Conservation (phyloP, 345 rosid genomes). For the Syzygium grande region DNA sequence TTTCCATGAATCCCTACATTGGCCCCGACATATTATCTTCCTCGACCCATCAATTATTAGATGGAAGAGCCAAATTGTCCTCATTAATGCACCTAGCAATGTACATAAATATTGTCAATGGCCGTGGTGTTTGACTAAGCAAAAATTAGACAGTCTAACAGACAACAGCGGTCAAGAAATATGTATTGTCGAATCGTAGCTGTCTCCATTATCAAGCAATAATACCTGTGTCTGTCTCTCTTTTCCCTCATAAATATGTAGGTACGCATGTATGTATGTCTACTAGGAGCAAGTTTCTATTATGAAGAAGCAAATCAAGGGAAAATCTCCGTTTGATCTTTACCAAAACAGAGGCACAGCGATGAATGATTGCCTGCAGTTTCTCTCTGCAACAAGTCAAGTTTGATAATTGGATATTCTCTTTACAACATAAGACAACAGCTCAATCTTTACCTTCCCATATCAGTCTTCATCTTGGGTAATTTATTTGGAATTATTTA, state of each 20-base stretch:
- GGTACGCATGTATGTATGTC: background rate
- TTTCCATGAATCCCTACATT: background rate
- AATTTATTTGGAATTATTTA: background rate
- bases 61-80: background rate
- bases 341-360: background rate
- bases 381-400: background rate
- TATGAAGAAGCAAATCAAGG: background rate
- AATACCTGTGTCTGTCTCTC: background rate
- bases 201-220: background rate
- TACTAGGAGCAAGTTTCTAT: background rate
- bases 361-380: background rate
- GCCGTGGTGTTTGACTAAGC: background rate
- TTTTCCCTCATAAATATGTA: background rate
- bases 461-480: background rate
- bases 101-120: background rate
- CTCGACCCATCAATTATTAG: background rate
- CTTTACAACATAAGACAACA: background rate
- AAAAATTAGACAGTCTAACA: background rate
- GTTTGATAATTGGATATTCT: background rate
- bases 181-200: background rate
- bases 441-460: background rate
- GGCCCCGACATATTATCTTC: background rate
- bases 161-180: background rate
- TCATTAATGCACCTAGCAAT: background rate
- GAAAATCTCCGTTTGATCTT: background rate